Evolutionary conservation across 768 basidiomycete genomes (phyloP), one percentile per base, ranked within the genome.

Genomic region (Amanita rubescens): DNA sequence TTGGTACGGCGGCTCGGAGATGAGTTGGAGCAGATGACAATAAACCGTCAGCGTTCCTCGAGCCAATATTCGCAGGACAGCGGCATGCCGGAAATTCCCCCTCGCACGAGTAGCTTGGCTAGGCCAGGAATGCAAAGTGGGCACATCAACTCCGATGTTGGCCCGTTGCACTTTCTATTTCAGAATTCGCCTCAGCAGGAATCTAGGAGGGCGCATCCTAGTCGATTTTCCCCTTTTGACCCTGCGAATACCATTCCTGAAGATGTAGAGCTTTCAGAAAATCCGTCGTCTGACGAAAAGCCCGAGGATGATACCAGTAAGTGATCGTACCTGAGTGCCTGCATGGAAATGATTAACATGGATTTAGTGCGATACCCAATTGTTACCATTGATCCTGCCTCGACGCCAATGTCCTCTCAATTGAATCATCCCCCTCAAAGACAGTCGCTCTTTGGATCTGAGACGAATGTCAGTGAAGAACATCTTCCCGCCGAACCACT

Each of bases 1-100:
- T 65, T 80, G 44, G 77, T 77, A 25, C 70, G 75, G n/a, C 74
- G 79, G 62, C 60, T 81, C 51, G 76, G 69, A 33, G 71, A 75
- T 49, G 78, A 81, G 61, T 69, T 78, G 45, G 75, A 76, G 57
- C 68, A 71, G 51, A 61, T 78, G 60, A 63, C 66, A 24, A 54
- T 62, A 33, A 69, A 69, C 15, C 44, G 22, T 46, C 65, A 65
- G 46, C 56, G 58, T 37, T 51, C 45, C 19, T 63, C 57, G n/a
- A 69, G 66, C 49, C 59, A 63, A 22, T 68, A 68, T 35, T 68
- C 71, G 33, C 64, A 55, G 53, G 25, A 49, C 7, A 60, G 24
- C 62, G 11, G 9, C 12, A n/a, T 6, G 6, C 22, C 35, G 7
- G 33, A 49, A 2, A 38, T 35, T 5, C 33, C 48, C 1, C 7